phyloP scores from a whole-genome alignment of 768 basidiomycete species.

The Calvatia gigantea region DNA sequence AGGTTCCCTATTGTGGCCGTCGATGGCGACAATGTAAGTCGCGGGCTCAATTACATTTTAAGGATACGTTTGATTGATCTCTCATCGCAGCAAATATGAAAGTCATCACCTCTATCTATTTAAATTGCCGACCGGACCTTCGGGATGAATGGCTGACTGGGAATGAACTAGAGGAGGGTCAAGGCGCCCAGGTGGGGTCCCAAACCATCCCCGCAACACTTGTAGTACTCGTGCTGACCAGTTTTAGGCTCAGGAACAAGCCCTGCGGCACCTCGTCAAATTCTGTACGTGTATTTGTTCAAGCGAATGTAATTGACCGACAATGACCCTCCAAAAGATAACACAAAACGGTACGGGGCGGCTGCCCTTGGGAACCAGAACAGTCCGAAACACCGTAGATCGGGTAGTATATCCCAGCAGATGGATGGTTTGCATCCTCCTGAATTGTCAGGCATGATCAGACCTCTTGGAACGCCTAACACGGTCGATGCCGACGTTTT shows the following conservation, averaged over 20 bases:
- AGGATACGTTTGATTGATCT: conserved; percentile 5
- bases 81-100: conserved; percentile 89
- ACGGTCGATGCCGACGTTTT: conserved; percentile 88
- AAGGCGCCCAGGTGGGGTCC: conserved; percentile 78
- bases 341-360: conserved; percentile 83
- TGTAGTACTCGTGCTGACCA: conserved; percentile 5
- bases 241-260: conserved; percentile 96
- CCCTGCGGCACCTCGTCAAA: conserved; percentile 88
- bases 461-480: conserved; percentile 73
- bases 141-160: conserved; percentile 98
- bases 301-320: conserved; percentile 6
- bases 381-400: conserved; percentile 62
- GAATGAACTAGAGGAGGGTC: conserved; percentile 84
- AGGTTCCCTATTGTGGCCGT: conserved; percentile 95
- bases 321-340: conserved; percentile 51
- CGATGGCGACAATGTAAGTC: conserved; percentile 94
- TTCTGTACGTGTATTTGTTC: conserved; percentile 65
- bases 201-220: neutral
- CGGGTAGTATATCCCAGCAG: conserved; percentile 81
- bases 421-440: conserved; percentile 73
- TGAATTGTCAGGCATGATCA: conserved; percentile 70
- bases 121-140: conserved; percentile 95
- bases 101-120: conserved; percentile 96
- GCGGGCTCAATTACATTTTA: conserved; percentile 2
- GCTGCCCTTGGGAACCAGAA: conserved; percentile 49